Conservation (phyloP, 2,329 filamentous ascomycete species). For the Nakataea oryzae region DNA sequence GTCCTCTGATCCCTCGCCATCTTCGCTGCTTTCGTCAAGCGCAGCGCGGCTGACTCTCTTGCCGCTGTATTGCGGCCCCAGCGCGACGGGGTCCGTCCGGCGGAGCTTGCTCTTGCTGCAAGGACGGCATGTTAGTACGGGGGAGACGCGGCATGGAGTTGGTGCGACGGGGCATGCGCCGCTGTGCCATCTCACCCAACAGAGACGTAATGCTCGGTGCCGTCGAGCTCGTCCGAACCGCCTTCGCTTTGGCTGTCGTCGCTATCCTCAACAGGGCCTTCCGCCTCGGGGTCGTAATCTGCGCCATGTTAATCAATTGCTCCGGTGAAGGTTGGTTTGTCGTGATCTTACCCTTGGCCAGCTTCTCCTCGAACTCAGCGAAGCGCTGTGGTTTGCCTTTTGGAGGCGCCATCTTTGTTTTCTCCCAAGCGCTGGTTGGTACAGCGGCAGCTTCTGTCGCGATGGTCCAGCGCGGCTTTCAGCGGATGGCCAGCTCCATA, state of each 20-base stretch:
- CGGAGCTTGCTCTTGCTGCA: conserved; percentile 71
- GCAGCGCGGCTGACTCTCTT: conserved; percentile 62
- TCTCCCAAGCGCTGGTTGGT: not conserved
- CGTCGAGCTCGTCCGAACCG: conserved; percentile 36
- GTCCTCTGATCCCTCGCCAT: conserved; percentile 34
- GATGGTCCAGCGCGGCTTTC: not conserved
- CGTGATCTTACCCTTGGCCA: conserved; percentile 46
- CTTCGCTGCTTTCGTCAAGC: conserved; percentile 46
- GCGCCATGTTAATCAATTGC: conserved; percentile 2
- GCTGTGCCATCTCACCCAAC: conserved; percentile 46
- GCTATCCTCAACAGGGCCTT: conserved; percentile 39
- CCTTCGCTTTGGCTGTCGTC: conserved; percentile 26
- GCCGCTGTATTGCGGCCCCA: conserved; percentile 76
- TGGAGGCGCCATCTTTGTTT: conserved; percentile 32
- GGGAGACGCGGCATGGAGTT: not conserved
- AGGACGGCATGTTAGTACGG: conserved; percentile 1
- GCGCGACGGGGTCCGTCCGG: conserved; percentile 53
- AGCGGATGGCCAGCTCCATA: conserved; percentile 5
- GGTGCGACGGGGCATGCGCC: not conserved
- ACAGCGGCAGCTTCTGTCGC: conserved; percentile 12
- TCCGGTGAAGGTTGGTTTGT: not conserved
- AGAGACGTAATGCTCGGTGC: conserved; percentile 76
- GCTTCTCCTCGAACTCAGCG: conserved; percentile 50
- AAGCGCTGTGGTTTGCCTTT: conserved; percentile 49
- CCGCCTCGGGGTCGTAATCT: conserved; percentile 78